Evolutionary conservation across 306 rosid species (phyloP), one percentile per base, ranked within the genome.

Genomic region (Cajanus cajan): DNA sequence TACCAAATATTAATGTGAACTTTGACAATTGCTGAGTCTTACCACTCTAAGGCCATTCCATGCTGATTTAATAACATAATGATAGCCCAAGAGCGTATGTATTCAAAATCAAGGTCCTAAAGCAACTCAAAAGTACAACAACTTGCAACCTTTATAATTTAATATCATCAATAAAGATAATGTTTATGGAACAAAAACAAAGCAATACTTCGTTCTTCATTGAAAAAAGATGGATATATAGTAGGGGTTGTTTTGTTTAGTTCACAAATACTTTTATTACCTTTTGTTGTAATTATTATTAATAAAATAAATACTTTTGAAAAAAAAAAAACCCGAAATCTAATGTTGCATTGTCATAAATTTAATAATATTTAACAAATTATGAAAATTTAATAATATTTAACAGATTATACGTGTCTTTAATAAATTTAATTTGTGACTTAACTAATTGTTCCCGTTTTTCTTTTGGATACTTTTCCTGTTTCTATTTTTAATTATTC

Each of bases 61-160:
- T 24, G 43, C 61, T 47, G 15, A 69, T 28, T 44, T 68, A n/a
- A 45, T 47, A 47, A n/a, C 74, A 69, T 28, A 24, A 45, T 47
- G 5, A 69, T 69, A 15, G 28, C 59, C 41, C 21, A 7, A 44
- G 74, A 45, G 19, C 9, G 58, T 4, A 28, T 69, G 21, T 14
- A 47, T 45, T 69, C 61, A 69, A 69, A 69, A 45, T 69, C 8
- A 45, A 69, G 43, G n/a, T 47, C 43, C 59, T n/a, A 47, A 47
- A 69, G 19, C 43, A 28, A 66, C 58, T 16, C 31, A 13, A 43
- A 47, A 47, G 59, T 69, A 12, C 74, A 24, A 14, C 58, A 45
- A 69, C 74, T 69, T 47, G 28, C 39, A 69, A 69, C n/a, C 59
- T 69, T 45, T 69, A 0, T 25, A 44, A 44, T 36, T 51, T 34